Base-by-base conservation (phyloP, 495 filamentous ascomycete species). In the Penicillium fimorum region DNA sequence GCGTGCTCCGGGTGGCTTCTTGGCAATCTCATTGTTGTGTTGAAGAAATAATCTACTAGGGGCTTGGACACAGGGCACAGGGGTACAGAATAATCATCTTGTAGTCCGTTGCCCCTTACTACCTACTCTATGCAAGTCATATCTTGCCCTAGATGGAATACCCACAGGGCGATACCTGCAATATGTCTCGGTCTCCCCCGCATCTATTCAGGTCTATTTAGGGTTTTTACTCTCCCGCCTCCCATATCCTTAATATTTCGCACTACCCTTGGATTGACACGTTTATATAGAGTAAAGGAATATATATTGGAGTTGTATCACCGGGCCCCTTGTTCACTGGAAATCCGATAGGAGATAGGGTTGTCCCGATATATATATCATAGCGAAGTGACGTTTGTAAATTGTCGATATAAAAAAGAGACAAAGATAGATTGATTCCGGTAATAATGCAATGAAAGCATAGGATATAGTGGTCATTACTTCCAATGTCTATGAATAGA, bases 1-100 rank as follows among this genome's bases (percentile, higher is more conserved):
- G 47, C 51, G 57, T 47, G 22, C 5, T 10, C 43, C 49, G 44
- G 43, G 43, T 29, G 44, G 29, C 29, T 47, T 47, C 45, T 47
- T 47, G 45, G 45, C 44, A 47, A 30, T 47, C 11, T 24, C 41
- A 43, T 43, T 20, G 18, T 22, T 12, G 20, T 43, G n/a, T n/a
- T n/a, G 41, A 43, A 43, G 41, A 22, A 20, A 13, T 43, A 6
- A 43, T 43, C 20, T 18, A 18, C 37, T 6, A 40, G 37, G 37
- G 37, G 30, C 8, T 12, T 12, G 18, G 17, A 8, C 10, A 22
- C 5, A 42, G 17, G 30, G 25, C 25, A 27, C 25, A 27, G 25
- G 15, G 8, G 12, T 29, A 33, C n/a, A 6, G 13, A 22, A 22
- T 25, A 24, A 9, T 29, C 8, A 30, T 47, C 27, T 5, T 17